Base-by-base conservation (phyloP, 2,329 filamentous ascomycete genomes). In the Aspergillus fischeri region DNA sequence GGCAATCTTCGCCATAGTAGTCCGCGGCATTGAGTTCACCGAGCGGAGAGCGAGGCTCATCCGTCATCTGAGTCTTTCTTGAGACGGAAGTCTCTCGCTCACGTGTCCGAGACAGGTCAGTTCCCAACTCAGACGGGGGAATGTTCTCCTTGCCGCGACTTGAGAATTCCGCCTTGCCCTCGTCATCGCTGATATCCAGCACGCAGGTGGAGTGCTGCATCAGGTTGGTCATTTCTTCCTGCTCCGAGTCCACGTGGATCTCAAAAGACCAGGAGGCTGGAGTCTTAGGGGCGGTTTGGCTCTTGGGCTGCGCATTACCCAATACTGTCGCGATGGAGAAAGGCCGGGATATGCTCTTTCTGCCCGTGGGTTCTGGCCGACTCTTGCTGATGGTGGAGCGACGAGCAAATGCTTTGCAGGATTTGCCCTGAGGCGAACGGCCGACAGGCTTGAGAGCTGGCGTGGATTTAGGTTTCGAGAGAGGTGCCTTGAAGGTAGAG, bases 81-180 rank as follows among this genome's bases (percentile, higher is more conserved):
- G 10, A 29, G 10, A 29, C 9, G 4, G 28, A 29, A 29, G 28
- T 29, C 28, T 29, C 28, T 29, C 28, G 28, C 28, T 29, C 28
- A 11, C 28, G 28, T 1, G 10, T 60, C 29, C 65, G 65, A 9
- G 83, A 86, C 67, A 88, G 82, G 28, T 83, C 85, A 42, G 88
- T 73, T 49, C 89, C 86, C n/a, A 71, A 53, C 42, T 77, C 74
- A 7, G 70, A 71, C 1, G 93, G 93, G 4, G 93, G 90, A 20
- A 96, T 86, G 70, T 99, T 99, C 78, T 99, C 93, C 80, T 99
- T 99, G 68, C 91, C 90, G 32, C 85, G 81, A 49, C 84, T 82
- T 63, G 53, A 20, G 6, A 59, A 80, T 80, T 64, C 79, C 72
- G 69, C 80, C 82, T 63, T 81, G 75, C 68, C 83, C 71, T 96